Conservation (phyloP, 306 rosid genomes). For the Quercus dentata region DNA sequence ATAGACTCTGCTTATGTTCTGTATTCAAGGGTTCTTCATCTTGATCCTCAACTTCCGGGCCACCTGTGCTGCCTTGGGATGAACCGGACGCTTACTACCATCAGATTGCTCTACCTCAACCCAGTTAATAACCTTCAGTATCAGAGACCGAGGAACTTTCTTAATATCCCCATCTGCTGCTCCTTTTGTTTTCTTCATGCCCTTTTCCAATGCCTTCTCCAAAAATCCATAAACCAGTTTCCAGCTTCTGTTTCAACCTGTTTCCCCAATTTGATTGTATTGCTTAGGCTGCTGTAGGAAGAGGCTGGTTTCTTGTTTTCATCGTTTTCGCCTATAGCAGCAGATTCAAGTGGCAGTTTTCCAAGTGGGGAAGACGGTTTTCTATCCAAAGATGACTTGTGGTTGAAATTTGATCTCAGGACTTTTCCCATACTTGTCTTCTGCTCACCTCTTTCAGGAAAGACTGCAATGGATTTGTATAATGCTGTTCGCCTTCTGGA, state of each 20-base stretch:
- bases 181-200: conserved; percentile 72
- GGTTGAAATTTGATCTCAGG: conserved; percentile 35
- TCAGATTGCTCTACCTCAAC: conserved; percentile 75
- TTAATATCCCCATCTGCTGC: conserved; percentile 47
- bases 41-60: conserved; percentile 88
- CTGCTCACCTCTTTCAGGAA: conserved; percentile 54
- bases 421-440: conserved; percentile 40
- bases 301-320: conserved; percentile 75
- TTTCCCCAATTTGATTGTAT: conserved; percentile 64
- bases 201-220: conserved; percentile 83
- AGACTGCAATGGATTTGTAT: conserved; percentile 49
- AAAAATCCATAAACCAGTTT: conserved; percentile 93
- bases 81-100: conserved; percentile 54
- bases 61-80: conserved; percentile 76
- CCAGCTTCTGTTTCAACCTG: conserved; percentile 90
- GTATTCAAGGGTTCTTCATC: conserved; percentile 72
- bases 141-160: conserved; percentile 74
- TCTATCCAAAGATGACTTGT: conserved; percentile 38
- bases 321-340: conserved; percentile 53
- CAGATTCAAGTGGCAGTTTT: conserved; percentile 37
- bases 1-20: neutral
- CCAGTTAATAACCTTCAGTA: conserved; percentile 85
- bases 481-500: conserved; percentile 55
- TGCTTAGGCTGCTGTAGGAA: conserved; percentile 44
- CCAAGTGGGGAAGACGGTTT: conserved; percentile 36